phyloP scores from a whole-genome alignment of 768 basidiomycete genomes.

The Suillus alpinus region DNA sequence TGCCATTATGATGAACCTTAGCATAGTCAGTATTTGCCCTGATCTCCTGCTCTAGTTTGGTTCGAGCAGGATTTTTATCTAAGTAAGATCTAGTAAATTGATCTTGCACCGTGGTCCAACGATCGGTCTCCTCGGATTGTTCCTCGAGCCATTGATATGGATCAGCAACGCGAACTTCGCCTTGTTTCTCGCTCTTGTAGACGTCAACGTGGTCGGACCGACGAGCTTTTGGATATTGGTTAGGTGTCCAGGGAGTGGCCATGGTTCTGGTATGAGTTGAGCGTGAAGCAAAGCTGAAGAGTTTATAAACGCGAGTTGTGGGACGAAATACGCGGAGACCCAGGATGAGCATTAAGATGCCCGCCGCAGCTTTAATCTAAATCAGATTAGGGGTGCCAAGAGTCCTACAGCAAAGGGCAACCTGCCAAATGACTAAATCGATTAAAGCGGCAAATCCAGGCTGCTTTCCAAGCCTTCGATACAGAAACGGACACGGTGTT shows the following conservation, averaged over 20 bases:
- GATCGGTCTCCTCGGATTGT: conserved; percentile 57
- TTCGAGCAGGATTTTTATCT: conserved; percentile 58
- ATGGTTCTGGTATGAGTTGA: conserved; percentile 13
- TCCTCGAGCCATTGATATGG: conserved; percentile 78
- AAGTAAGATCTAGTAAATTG: conserved; percentile 57
- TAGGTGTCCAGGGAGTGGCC: conserved; percentile 51
- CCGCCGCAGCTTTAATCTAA: conserved; percentile 15
- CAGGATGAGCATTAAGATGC: conserved; percentile 15
- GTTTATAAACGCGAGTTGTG: conserved; percentile 19
- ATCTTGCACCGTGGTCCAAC: conserved; percentile 63
- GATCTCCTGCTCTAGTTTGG: conserved; percentile 58
- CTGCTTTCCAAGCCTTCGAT: conserved; percentile 7
- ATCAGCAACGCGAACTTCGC: conserved; percentile 61
- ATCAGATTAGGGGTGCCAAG: conserved; percentile 30
- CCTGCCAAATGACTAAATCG: conserved; percentile 18
- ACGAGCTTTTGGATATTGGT: conserved; percentile 61
- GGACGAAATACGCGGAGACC: conserved; percentile 15
- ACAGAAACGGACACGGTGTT: conserved; percentile 6
- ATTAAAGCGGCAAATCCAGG: conserved; percentile 10
- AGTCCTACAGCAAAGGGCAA: conserved; percentile 20
- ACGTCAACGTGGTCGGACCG: conserved; percentile 65
- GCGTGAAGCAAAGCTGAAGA: conserved; percentile 20
- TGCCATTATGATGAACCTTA: conserved; percentile 31
- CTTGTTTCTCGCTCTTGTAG: conserved; percentile 64
- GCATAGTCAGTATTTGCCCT: conserved; percentile 50